A percentile compares a stretch with the other conserved stretches of the same genome.
phyloP scores from a whole-genome alignment of 352 stramenopile genomes.

The Phytophthora megakarya region DNA sequence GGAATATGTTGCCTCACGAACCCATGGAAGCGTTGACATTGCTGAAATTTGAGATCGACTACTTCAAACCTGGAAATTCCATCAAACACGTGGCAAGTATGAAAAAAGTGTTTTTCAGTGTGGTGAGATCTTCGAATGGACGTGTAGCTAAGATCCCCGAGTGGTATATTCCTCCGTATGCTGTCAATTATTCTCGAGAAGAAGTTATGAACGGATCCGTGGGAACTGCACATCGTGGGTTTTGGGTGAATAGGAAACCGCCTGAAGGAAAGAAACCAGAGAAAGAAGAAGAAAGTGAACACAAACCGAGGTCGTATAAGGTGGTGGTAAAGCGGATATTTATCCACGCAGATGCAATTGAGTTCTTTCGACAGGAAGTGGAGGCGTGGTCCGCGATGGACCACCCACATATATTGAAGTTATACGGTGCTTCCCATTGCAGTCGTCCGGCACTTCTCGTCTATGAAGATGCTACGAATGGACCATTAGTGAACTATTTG shows the following conservation, averaged over 20 bases:
- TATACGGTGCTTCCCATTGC: slow-evolving; percentile 32
- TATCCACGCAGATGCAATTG: slow-evolving; percentile 32
- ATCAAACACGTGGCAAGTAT: slow-evolving; percentile 34
- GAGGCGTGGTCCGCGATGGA: slow-evolving; percentile 25
- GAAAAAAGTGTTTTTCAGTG: slow-evolving; percentile 42
- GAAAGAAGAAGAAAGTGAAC: background rate
- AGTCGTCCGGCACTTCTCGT: slow-evolving; percentile 30
- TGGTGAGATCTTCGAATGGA: slow-evolving; percentile 38
- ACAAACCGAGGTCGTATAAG: background rate
- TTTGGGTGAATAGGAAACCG: slow-evolving; percentile 27
- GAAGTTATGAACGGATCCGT: slow-evolving; percentile 17
- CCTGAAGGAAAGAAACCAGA: slow-evolving; percentile 13
- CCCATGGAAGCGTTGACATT: slow-evolving; percentile 44
- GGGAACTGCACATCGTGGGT: slow-evolving; percentile 13
- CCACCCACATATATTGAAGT: slow-evolving; percentile 25
- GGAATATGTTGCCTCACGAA: slow-evolving; percentile 34
- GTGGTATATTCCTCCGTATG: slow-evolving; percentile 36
- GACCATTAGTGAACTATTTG: slow-evolving; percentile 18
- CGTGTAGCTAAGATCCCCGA: slow-evolving; percentile 37
- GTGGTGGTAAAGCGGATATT: slow-evolving; percentile 28
- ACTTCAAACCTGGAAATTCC: slow-evolving; percentile 30
- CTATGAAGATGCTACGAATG: slow-evolving; percentile 18
- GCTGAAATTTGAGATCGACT: slow-evolving; percentile 44
- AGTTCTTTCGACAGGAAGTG: slow-evolving; percentile 32
- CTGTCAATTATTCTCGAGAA: slow-evolving; percentile 21